Evolutionary conservation across 129 eudicot species (phyloP), one percentile per base, ranked within the genome.

Genomic region (Arctium minus): DNA sequence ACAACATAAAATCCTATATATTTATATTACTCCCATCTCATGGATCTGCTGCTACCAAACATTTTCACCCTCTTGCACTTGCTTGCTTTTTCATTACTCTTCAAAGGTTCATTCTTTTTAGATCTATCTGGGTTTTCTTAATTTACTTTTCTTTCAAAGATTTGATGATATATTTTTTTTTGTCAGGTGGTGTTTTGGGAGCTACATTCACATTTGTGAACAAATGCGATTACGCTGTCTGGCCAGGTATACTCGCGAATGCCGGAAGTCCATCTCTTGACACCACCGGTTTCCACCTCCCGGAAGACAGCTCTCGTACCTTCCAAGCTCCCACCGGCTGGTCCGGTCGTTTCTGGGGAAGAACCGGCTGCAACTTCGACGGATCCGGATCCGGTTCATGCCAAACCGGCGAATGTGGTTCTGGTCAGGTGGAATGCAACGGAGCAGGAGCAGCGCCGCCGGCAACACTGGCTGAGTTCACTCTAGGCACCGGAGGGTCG

Each of bases 271-370:
- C 98, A 13, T 72, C 70, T 31, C 97, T 95, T 5, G 93, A 87
- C 60, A 78, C 87, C 81, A 92, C 97, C 4, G 98, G 98, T 17
- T 95, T 95, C 69, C 93, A 95, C 85, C 97, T 95, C 35, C 89
- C 94, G 1, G 71, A 82, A 38, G 92, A 85, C 3, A 76, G 87
- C 50, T 86, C 97, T 27, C 91, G 97, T 7, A 13, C 90, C 5
- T 95, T 95, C 78, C 89, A 84, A 83, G 97, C 98, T 22, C 98
- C 98, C 0, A 78, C 98, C 35, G 98, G 98, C 65, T 95, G 98
- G 98, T 95, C 98, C 79, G 98, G 98, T 35, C 94, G 98, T 5
- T 92, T 95, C 82, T 95, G 98, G 98, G 97, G 91, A 31, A 80
- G 98, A 71, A 95, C 98, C 83, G 90, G 92, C 8, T 95, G 98